phyloP scores from a whole-genome alignment of 352 stramenopile species.

The Paralagenidium karlingii region DNA sequence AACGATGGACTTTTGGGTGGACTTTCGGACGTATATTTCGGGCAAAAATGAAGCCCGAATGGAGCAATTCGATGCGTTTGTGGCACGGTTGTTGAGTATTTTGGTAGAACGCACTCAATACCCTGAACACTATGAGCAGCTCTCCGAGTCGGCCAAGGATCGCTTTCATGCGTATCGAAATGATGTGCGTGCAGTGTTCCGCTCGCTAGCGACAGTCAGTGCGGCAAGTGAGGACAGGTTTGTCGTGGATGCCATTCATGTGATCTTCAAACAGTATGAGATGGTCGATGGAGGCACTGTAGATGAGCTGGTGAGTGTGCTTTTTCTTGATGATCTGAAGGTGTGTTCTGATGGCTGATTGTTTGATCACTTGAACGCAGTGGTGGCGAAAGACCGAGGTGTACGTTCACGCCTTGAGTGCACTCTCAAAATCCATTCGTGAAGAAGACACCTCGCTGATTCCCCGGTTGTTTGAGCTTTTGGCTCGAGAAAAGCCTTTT shows the following conservation, averaged over 20 bases:
- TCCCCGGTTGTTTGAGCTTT: constrained; percentile 54
- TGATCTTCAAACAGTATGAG: constrained; percentile 66
- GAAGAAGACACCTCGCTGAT: constrained; percentile 66
- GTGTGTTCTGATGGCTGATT: not conserved
- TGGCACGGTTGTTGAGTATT: constrained; percentile 52
- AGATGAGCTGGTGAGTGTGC: constrained; percentile 11
- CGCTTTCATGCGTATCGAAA: constrained; percentile 56
- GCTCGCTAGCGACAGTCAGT: constrained; percentile 59
- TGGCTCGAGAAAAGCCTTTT: constrained; percentile 49
- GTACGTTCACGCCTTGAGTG: constrained; percentile 72
- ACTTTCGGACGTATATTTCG: constrained; percentile 58
- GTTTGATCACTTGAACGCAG: constrained; percentile 4
- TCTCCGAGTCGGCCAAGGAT: constrained; percentile 34
- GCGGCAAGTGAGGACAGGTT: constrained; percentile 61
- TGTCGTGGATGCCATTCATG: constrained; percentile 56
- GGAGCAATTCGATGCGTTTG: constrained; percentile 51
- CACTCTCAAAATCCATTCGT: constrained; percentile 66
- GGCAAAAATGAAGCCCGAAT: constrained; percentile 68
- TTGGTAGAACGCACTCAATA: constrained; percentile 59
- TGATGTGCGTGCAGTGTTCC: constrained; percentile 62
- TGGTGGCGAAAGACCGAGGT: constrained; percentile 72
- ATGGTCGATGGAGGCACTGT: constrained; percentile 17
- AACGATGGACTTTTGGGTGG: constrained; percentile 78
- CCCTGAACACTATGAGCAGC: constrained; percentile 33
- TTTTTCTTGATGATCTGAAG: not conserved